Conservation (phyloP, 441 rosid genomes). For the Erysimum cheiri region DNA sequence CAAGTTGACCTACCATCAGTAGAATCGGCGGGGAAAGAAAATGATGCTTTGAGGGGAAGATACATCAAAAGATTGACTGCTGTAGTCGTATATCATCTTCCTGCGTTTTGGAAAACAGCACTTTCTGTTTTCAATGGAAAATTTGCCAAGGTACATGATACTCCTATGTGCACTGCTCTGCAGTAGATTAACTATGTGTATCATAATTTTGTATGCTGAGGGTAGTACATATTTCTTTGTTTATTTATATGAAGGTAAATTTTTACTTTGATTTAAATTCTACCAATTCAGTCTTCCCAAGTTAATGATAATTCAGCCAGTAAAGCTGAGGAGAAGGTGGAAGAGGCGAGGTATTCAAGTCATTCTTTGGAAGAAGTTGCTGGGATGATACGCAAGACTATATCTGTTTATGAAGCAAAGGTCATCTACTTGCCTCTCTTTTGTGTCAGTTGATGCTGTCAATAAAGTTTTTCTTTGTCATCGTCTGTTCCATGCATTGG, state of each 20-base stretch:
- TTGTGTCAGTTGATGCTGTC: slow-evolving; percentile 7
- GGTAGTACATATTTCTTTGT: slow-evolving; percentile 8
- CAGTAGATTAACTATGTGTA: slow-evolving; percentile 19
- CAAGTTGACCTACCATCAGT: slow-evolving; percentile 58
- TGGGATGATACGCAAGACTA: slow-evolving; percentile 77
- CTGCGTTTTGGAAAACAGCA: slow-evolving; percentile 92
- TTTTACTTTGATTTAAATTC: slow-evolving; percentile 12
- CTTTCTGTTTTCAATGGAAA: slow-evolving; percentile 90
- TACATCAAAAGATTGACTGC: slow-evolving; percentile 82
- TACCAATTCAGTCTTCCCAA: slow-evolving; percentile 78
- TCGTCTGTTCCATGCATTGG: slow-evolving; percentile 8
- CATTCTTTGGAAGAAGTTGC: slow-evolving; percentile 98
- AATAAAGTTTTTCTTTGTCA: slow-evolving; percentile 12
- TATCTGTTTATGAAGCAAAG: slow-evolving; percentile 90
- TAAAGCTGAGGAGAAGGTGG: slow-evolving; percentile 78
- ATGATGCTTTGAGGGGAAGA: slow-evolving; percentile 82
- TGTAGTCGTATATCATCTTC: slow-evolving; percentile 81
- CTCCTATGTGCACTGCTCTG: slow-evolving; percentile 8
- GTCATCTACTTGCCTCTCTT: slow-evolving; percentile 42
- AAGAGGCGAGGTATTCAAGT: slow-evolving; percentile 76
- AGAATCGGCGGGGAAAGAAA: slow-evolving; percentile 67
- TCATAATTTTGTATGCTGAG: slow-evolving; percentile 4
- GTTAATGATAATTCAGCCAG: slow-evolving; percentile 65
- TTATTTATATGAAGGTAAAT: background rate
- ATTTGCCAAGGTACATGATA: slow-evolving; percentile 85